Evolutionary conservation across 2,329 filamentous ascomycete genomes (phyloP).

Genomic region (Dryadomyces sulphureus): DNA sequence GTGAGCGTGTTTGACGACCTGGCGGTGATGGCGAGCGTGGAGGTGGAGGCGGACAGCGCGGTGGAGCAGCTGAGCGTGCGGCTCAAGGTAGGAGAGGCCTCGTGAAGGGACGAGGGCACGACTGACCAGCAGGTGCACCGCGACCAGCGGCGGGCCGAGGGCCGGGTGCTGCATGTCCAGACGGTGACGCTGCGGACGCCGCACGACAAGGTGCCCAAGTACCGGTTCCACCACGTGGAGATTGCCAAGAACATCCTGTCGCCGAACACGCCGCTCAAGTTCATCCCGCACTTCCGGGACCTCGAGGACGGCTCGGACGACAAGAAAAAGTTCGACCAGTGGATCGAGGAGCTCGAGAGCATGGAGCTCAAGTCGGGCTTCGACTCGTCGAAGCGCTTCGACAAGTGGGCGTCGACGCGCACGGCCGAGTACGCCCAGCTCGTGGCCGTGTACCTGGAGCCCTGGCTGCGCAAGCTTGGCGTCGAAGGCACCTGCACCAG

Average conservation of each 20-base stretch:
- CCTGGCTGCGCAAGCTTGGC: slow-evolving; percentile 34
- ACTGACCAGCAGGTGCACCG: slow-evolving; percentile 6
- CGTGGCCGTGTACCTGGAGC: slow-evolving; percentile 36
- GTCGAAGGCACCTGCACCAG: slow-evolving; percentile 30
- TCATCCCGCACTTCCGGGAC: slow-evolving; percentile 44
- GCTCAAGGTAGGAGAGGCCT: slow-evolving; percentile 27
- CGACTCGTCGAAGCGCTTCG: slow-evolving; percentile 34
- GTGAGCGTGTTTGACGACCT: slow-evolving; percentile 26
- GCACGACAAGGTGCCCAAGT: slow-evolving; percentile 38
- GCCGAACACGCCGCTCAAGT: slow-evolving; percentile 44
- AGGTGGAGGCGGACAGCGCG: slow-evolving; percentile 12
- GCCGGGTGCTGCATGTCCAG: slow-evolving; percentile 8
- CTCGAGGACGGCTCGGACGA: slow-evolving; percentile 34
- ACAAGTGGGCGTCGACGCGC: slow-evolving; percentile 33
- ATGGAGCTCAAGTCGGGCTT: slow-evolving; percentile 45
- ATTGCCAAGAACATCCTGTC: slow-evolving; percentile 45
- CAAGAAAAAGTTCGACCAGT: slow-evolving; percentile 37
- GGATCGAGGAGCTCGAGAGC: slow-evolving; percentile 41
- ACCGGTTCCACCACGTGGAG: slow-evolving; percentile 44
- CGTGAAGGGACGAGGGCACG: not conserved
- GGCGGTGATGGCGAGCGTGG: slow-evolving; percentile 23
- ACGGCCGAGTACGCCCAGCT: slow-evolving; percentile 36
- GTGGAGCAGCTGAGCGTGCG: slow-evolving; percentile 30
- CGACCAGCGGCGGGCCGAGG: slow-evolving; percentile 6
- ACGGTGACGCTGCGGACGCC: slow-evolving; percentile 33